Evolutionary conservation across 2,329 filamentous ascomycete species (phyloP), one percentile per base, ranked within the genome.

Genomic region (Trichoderma cornu-damae): DNA sequence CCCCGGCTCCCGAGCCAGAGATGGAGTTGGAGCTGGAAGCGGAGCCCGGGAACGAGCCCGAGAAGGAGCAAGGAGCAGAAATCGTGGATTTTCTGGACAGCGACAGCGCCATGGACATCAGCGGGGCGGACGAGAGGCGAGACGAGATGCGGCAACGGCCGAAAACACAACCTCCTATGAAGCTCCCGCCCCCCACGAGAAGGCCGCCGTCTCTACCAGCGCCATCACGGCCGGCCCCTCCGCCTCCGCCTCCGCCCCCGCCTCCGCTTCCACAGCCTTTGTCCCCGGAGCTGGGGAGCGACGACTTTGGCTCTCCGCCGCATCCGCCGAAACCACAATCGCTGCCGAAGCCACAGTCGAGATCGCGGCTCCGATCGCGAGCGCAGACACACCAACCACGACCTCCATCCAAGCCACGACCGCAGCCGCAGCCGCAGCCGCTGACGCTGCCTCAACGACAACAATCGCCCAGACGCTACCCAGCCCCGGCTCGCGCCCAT

Each of bases 381-480:
- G 16, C 35, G 9, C 40, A 35, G n/a, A 20, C 51, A 16, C 42
- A 20, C 6, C 22, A 22, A 5, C 16, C 52, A n/a, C 40, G 20
- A 20, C 18, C 40, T 2, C 18, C 18, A 16, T 12, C 24, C 3
- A 35, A 5, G 12, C 16, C 51, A 28, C 38, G 38, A 2, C 20
- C 14, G 8, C 26, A 43, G 3, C 6, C 35, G 14, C 38, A 44
- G 2, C 20, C 26, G 9, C 44, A 47, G 11, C 14, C 9, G 1
- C 34, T 20, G 22, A 58, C 26, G 6, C 30, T 54, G 1, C 32
- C 52, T 12, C 26, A 38, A 12, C 62, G 26, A 50, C 54, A 24
- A 50, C 54, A 34, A 12, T 42, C 57, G 3, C 40, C n/a, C 61
- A 61, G 4, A 60, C 67, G 2, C 60, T 62, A 1, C 57, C 60